These are phyloP conservation scores for Malassezia japonica DNA, from an alignment of 1,284 basidiomycete species.

Conservation along the genomic window DNA sequence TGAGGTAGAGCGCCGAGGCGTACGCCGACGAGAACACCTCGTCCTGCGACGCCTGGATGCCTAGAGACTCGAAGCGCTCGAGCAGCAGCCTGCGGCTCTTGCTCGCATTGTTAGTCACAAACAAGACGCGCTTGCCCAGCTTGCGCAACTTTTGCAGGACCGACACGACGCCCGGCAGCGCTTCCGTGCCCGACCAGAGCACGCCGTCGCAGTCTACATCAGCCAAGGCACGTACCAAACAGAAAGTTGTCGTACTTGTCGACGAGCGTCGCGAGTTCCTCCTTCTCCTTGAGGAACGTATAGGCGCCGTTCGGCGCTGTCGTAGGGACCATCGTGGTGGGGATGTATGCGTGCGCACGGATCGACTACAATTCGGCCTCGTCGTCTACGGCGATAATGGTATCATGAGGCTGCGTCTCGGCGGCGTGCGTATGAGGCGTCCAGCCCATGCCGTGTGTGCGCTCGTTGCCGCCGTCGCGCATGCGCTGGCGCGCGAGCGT, in stretches of 20 bases:
- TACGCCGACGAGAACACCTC: slow-evolving; percentile 95
- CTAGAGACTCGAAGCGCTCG: slow-evolving; percentile 78
- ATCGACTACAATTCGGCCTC: slow-evolving; percentile 7
- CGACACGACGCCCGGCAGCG: slow-evolving; percentile 48
- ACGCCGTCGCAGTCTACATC: slow-evolving; percentile 77
- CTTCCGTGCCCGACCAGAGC: slow-evolving; percentile 65
- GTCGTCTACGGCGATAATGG: slow-evolving; percentile 15
- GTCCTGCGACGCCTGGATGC: slow-evolving; percentile 69
- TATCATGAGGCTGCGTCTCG: not conserved
- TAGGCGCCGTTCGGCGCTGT: slow-evolving; percentile 15
- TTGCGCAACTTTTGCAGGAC: slow-evolving; percentile 39
- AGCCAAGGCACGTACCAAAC: slow-evolving; percentile 18
- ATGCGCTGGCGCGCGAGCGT: slow-evolving; percentile 40
- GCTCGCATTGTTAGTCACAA: slow-evolving; percentile 97
- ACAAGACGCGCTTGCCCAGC: slow-evolving; percentile 74
- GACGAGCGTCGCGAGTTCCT: slow-evolving; percentile 29
- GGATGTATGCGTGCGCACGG: slow-evolving; percentile 2
- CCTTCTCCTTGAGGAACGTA: slow-evolving; percentile 20
- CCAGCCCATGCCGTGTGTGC: slow-evolving; percentile 13
- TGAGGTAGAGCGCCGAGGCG: slow-evolving; percentile 84
- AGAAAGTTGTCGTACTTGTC: slow-evolving; percentile 42
- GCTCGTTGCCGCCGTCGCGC: slow-evolving; percentile 34
- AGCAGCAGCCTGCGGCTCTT: slow-evolving; percentile 80
- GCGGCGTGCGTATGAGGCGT: not conserved
- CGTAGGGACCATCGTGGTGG: not conserved